A percentile compares a stretch with the other conserved stretches of the same genome.
Evolutionary conservation across 805 yeast genomes (phyloP).

Genomic region (Candida nitratophila): DNA sequence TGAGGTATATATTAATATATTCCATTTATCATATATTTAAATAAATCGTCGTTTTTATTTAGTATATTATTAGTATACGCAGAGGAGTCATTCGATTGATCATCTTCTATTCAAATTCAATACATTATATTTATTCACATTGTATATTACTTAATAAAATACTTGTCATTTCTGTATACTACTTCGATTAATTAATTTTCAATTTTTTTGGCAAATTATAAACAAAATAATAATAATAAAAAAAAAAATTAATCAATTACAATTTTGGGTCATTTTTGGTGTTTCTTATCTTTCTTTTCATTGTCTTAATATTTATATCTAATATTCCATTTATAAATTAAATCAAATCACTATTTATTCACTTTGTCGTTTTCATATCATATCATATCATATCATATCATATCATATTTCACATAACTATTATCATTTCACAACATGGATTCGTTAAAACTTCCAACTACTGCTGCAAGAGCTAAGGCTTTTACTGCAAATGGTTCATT

Average conservation of each 20-base stretch:
- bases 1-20: too few species aligned
- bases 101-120: conserved; percentile 7
- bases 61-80: too few species aligned
- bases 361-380: too few species aligned
- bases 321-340: too few species aligned
- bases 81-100: conserved; percentile 23
- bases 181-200: neutral
- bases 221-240: too few species aligned
- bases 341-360: too few species aligned
- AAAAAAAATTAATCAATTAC: too few species aligned
- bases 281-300: neutral
- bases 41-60: too few species aligned
- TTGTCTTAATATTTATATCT: neutral
- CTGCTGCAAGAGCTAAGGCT: conserved; percentile 69
- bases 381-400: neutral
- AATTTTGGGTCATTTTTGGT: neutral
- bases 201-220: too few species aligned
- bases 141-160: neutral
- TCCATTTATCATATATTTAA: too few species aligned
- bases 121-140: neutral
- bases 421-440: conserved; percentile 41
- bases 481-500: conserved; percentile 63
- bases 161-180: neutral
- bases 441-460: conserved; percentile 66
- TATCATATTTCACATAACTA: too few species aligned